Percentiles rank a stretch among this genome's conserved stretches.
These are phyloP conservation scores for Pigoraptor vietnamica DNA, from an alignment of 78 protist species.

Conservation along the genomic window DNA sequence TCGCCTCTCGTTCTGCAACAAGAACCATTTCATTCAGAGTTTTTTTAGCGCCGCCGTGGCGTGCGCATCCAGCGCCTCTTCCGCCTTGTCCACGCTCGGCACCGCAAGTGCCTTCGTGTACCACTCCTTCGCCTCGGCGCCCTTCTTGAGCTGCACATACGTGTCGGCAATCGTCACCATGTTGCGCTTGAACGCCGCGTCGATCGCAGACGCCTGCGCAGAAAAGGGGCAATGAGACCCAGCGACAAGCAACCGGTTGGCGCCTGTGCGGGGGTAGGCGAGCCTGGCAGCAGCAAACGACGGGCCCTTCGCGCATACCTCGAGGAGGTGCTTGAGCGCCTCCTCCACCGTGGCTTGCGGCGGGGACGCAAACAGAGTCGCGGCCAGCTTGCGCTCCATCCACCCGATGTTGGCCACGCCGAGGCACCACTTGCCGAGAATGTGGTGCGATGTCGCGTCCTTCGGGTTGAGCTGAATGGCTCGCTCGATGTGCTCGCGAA, in stretches of 20 bases:
- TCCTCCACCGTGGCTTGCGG: constrained; percentile 29
- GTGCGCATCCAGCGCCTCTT: background rate
- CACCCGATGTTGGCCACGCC: constrained; percentile 9
- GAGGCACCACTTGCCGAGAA: constrained; percentile 29
- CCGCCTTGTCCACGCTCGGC: background rate
- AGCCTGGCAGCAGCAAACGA: too few species aligned
- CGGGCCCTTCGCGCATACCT: too few species aligned
- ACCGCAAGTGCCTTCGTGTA: background rate
- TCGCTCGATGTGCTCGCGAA: constrained; percentile 18
- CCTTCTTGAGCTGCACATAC: background rate
- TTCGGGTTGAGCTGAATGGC: constrained; percentile 7
- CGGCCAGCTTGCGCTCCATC: constrained; percentile 15
- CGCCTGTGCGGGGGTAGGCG: too few species aligned
- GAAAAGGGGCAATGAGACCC: background rate
- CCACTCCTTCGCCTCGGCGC: background rate
- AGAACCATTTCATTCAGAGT: too few species aligned
- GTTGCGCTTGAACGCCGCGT: background rate
- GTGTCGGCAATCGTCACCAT: background rate
- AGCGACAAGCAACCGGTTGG: background rate
- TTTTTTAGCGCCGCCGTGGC: background rate
- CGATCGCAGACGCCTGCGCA: background rate
- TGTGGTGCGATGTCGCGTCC: constrained; percentile 22
- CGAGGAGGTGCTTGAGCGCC: constrained; percentile 11
- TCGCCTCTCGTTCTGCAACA: too few species aligned
- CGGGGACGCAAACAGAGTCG: constrained; percentile 30